Evolutionary conservation across 2,329 filamentous ascomycete genomes (phyloP).

Genomic region (Pyricularia grisea): DNA sequence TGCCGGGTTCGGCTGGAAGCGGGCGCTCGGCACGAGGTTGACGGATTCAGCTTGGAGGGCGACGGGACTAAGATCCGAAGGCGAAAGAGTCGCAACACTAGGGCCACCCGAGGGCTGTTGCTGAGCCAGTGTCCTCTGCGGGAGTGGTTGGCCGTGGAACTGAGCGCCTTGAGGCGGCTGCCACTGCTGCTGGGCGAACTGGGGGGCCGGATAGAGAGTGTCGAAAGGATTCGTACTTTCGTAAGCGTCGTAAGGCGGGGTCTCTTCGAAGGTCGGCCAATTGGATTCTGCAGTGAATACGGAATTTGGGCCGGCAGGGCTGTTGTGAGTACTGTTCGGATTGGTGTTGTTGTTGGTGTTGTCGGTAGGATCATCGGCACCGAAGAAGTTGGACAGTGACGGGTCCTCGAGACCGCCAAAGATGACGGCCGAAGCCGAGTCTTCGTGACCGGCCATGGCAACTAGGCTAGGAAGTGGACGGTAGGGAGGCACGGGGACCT

Average conservation of each 20-base stretch:
- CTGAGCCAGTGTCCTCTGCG: conserved; percentile 22
- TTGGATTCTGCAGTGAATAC: conserved; percentile 21
- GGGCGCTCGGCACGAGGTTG: conserved; percentile 17
- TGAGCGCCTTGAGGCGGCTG: conserved; percentile 20
- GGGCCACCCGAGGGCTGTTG: conserved; percentile 14
- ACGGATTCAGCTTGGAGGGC: conserved; percentile 23
- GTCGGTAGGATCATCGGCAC: not conserved
- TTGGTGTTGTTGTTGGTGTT: not conserved
- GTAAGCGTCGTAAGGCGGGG: conserved; percentile 36
- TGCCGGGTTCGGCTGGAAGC: conserved; percentile 18
- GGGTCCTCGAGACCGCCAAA: conserved; percentile 31
- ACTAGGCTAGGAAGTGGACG: not conserved
- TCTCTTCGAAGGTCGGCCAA: conserved; percentile 40
- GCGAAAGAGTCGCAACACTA: conserved; percentile 8
- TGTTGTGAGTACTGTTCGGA: conserved; percentile 1
- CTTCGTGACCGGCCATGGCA: conserved; percentile 4
- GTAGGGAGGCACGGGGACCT: conserved; percentile 1
- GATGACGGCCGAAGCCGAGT: conserved; percentile 20
- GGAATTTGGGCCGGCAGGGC: not conserved
- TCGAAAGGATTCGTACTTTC: conserved; percentile 24
- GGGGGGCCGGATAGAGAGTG: conserved; percentile 16
- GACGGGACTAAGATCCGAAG: conserved; percentile 25
- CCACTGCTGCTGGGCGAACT: conserved; percentile 21
- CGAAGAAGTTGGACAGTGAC: conserved; percentile 5
- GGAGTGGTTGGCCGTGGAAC: conserved; percentile 15